phyloP scores from a whole-genome alignment of 805 yeast genomes.

The Millerozyma acaciae region DNA sequence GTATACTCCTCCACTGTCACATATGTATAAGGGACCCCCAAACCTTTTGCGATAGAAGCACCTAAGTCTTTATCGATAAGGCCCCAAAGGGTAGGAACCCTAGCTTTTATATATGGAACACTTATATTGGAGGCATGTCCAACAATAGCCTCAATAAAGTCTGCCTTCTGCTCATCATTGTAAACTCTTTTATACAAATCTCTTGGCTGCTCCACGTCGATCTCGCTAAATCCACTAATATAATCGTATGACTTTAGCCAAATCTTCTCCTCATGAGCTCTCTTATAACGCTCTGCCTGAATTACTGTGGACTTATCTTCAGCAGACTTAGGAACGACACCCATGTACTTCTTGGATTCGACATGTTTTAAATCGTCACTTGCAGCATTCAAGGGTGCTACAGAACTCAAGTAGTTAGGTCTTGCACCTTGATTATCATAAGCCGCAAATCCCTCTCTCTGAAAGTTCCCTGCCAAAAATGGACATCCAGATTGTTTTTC shows the following conservation, averaged over 20 bases:
- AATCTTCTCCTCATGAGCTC: slow-evolving; percentile 33
- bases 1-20: slow-evolving; percentile 32
- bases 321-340: slow-evolving; percentile 26
- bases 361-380: slow-evolving; percentile 18
- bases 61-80: slow-evolving; percentile 40
- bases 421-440: slow-evolving; percentile 35
- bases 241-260: slow-evolving; percentile 34
- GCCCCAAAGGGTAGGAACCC: slow-evolving; percentile 41
- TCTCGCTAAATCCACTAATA: slow-evolving; percentile 38
- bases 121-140: slow-evolving; percentile 35
- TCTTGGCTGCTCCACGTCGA: slow-evolving; percentile 47
- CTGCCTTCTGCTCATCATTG: slow-evolving; percentile 25
- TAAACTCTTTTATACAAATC: slow-evolving; percentile 38
- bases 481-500: slow-evolving; percentile 21
- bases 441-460: slow-evolving; percentile 19
- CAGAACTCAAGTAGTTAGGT: slow-evolving; percentile 51
- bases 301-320: slow-evolving; percentile 21
- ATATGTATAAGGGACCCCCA: slow-evolving; percentile 33
- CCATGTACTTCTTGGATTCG: slow-evolving; percentile 23
- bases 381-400: slow-evolving; percentile 26
- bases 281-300: slow-evolving; percentile 25
- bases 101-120: slow-evolving; percentile 26
- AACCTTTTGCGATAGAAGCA: slow-evolving; percentile 36
- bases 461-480: slow-evolving; percentile 23
- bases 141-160: slow-evolving; percentile 33